These are phyloP conservation scores for Zangia roseola DNA, from an alignment of 768 basidiomycete genomes.

Conservation along the genomic window DNA sequence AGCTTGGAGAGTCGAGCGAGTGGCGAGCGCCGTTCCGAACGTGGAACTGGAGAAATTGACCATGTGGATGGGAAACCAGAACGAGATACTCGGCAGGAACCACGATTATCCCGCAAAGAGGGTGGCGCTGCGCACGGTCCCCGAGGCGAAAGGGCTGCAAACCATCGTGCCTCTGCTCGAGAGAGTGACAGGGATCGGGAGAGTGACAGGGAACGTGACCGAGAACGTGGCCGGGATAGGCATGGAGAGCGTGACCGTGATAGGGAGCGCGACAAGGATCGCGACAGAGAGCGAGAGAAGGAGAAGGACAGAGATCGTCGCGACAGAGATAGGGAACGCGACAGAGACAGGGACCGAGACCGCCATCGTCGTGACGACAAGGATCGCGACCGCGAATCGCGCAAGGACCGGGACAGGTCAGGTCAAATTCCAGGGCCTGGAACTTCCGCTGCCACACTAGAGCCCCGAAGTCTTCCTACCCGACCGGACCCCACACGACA, in stretches of 20 bases:
- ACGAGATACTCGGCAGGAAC: conserved; percentile 47
- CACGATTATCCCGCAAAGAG: conserved; percentile 42
- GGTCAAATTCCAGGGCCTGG: conserved; percentile 35
- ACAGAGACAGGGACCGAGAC: conserved; percentile 44
- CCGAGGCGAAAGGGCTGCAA: conserved; percentile 47
- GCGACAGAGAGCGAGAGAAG: conserved; percentile 35
- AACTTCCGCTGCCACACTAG: conserved; percentile 33
- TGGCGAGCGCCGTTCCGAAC: conserved; percentile 60
- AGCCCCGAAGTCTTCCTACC: conserved; percentile 56
- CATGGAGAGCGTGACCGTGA: conserved; percentile 50
- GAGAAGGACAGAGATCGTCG: conserved; percentile 41
- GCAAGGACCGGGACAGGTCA: conserved; percentile 58
- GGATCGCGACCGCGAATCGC: conserved; percentile 60
- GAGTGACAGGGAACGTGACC: conserved; percentile 46
- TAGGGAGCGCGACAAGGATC: conserved; percentile 43
- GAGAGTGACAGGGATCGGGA: conserved; percentile 42
- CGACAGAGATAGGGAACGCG: conserved; percentile 47
- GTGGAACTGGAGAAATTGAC: conserved; percentile 43
- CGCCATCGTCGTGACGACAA: conserved; percentile 60
- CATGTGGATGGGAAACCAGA: conserved; percentile 55
- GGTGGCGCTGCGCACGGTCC: conserved; percentile 51
- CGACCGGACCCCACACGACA: conserved; percentile 61
- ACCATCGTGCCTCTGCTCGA: conserved; percentile 38
- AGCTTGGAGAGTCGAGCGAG: conserved; percentile 75
- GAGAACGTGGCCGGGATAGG: conserved; percentile 46